These are phyloP conservation scores for Verticillium isaacii DNA, from an alignment of 2,329 filamentous ascomycete genomes.

Conservation along the genomic window DNA sequence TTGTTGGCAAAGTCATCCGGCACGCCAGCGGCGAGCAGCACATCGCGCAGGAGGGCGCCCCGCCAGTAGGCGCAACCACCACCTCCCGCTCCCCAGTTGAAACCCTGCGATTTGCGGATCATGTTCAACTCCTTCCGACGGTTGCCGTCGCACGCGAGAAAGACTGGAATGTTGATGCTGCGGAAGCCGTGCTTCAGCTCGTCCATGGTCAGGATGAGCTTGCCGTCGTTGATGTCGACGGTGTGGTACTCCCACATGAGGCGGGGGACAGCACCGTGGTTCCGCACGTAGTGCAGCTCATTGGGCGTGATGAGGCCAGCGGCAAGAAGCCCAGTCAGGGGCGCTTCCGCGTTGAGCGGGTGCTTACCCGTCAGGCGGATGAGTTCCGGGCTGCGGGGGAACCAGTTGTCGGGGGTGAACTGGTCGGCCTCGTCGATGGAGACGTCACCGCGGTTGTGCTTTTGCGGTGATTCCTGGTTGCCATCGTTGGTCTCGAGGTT, in stretches of 20 bases:
- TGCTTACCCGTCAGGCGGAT: slow-evolving; percentile 48
- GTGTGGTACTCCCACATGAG: slow-evolving; percentile 44
- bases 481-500: slow-evolving; percentile 33
- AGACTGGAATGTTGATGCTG: slow-evolving; percentile 40
- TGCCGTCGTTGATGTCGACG: slow-evolving; percentile 36
- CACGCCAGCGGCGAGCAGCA: slow-evolving; percentile 36
- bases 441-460: slow-evolving; percentile 12
- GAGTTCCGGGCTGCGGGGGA: slow-evolving; percentile 39
- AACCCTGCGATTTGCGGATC: slow-evolving; percentile 41
- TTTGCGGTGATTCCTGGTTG: slow-evolving; percentile 15
- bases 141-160: slow-evolving; percentile 44
- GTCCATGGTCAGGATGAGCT: slow-evolving; percentile 35
- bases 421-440: slow-evolving; percentile 37
- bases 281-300: slow-evolving; percentile 46
- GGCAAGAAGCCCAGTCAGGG: slow-evolving; percentile 34
- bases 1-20: slow-evolving; percentile 9
- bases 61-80: slow-evolving; percentile 47
- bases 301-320: slow-evolving; percentile 46
- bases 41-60: slow-evolving; percentile 37
- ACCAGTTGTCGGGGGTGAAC: slow-evolving; percentile 48
- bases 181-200: slow-evolving; percentile 36
- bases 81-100: slow-evolving; percentile 40
- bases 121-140: slow-evolving; percentile 48
- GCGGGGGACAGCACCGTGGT: slow-evolving; percentile 47
- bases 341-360: slow-evolving; percentile 44